Conservation (phyloP, 1,284 basidiomycete genomes). For the Sparassis latifolia region DNA sequence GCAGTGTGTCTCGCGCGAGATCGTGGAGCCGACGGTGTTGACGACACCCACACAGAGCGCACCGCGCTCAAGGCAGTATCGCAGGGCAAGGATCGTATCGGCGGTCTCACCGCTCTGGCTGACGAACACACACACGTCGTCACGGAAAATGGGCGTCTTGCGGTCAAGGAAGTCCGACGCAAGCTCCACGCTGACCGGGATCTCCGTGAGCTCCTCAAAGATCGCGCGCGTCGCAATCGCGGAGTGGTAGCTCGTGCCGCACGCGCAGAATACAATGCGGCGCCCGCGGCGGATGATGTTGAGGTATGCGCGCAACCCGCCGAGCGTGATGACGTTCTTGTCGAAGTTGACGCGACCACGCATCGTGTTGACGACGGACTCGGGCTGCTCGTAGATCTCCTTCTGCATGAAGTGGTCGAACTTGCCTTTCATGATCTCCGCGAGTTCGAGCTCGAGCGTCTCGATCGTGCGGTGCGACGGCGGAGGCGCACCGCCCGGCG, state of each 20-base stretch:
- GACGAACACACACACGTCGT: constrained; percentile 96
- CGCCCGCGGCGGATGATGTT: constrained; percentile 94
- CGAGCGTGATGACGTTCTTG: constrained; percentile 84
- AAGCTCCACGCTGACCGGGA: constrained; percentile 95
- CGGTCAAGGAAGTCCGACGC: constrained; percentile 98
- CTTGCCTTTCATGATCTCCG: constrained; percentile 99
- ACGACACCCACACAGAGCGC: constrained; percentile 96
- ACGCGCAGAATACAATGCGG: constrained; percentile 95
- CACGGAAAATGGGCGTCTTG: constrained; percentile 98
- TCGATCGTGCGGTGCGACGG: constrained; percentile 93
- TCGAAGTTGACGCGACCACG: constrained; percentile 99
- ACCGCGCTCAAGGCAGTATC: constrained; percentile 95
- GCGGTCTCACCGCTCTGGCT: constrained; percentile 99
- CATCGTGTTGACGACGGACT: constrained; percentile 99
- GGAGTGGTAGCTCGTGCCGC: constrained; percentile 98
- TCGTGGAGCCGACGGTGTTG: constrained; percentile 97
- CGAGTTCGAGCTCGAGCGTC: constrained; percentile 97
- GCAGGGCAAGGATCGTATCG: constrained; percentile 94
- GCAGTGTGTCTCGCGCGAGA: constrained; percentile 98
- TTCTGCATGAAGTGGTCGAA: constrained; percentile 99
- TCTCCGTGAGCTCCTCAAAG: constrained; percentile 98
- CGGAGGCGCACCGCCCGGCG: constrained; percentile 50
- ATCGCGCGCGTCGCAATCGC: constrained; percentile 96
- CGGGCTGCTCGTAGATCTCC: constrained; percentile 99
- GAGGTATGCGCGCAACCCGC: constrained; percentile 93